These are phyloP conservation scores for Boletellus deceptivus DNA, from an alignment of 1,284 basidiomycete species.

Conservation along the genomic window DNA sequence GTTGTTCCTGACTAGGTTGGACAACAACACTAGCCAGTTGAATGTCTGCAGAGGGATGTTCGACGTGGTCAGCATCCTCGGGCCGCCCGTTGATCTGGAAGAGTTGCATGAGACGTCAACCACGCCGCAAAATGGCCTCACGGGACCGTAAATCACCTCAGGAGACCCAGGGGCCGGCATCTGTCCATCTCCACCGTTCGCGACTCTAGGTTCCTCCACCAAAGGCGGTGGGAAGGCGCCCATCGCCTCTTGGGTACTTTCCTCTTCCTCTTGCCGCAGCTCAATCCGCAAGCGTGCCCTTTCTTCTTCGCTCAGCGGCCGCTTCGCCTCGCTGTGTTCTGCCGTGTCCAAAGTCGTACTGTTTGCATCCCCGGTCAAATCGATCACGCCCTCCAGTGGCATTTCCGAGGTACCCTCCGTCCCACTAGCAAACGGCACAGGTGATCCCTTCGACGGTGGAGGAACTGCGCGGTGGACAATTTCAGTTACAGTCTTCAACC, in stretches of 20 bases:
- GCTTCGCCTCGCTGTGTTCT: conserved; percentile 11
- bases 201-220: background rate
- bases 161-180: conserved; percentile 4
- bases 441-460: background rate
- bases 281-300: conserved; percentile 18
- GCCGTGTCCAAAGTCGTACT: conserved; percentile 31
- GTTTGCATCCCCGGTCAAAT: conserved; percentile 28
- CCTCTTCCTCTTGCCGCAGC: conserved; percentile 34
- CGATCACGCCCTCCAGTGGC: conserved; percentile 13
- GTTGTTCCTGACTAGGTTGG: conserved; percentile 30
- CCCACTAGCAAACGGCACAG: background rate
- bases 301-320: conserved; percentile 6
- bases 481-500: conserved; percentile 12
- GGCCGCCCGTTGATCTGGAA: background rate
- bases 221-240: background rate
- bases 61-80: conserved; percentile 14
- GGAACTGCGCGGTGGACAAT: conserved; percentile 15
- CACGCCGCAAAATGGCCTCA: background rate
- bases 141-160: conserved; percentile 12
- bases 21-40: conserved; percentile 26
- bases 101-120: conserved; percentile 11
- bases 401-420: background rate
- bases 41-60: conserved; percentile 29
- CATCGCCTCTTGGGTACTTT: conserved; percentile 32
- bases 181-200: background rate